Evolutionary conservation across 371 early-diverging fungal species (phyloP).

Genomic region (Apophysomyces variabilis): DNA sequence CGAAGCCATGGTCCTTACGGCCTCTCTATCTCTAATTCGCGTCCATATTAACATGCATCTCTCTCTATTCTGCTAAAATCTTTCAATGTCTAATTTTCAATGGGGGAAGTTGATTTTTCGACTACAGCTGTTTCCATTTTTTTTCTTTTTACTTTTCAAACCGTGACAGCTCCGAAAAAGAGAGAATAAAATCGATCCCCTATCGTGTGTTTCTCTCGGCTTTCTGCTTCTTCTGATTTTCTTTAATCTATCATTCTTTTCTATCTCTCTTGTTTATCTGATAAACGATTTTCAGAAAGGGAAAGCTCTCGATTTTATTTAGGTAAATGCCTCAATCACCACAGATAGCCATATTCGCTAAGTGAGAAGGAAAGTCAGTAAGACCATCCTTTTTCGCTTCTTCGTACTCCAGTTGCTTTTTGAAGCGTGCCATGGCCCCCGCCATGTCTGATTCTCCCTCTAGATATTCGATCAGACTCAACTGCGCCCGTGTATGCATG

Average conservation of each 20-base stretch:
- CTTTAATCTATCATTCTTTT: no score
- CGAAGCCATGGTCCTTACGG: neutral
- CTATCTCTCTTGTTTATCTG: no score
- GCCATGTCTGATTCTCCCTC: slow-evolving; percentile 44
- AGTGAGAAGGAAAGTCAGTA: neutral
- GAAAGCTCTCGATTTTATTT: no score
- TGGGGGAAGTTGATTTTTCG: neutral
- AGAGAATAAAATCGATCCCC: neutral
- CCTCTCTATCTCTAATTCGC: neutral
- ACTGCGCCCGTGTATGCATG: slow-evolving; percentile 42
- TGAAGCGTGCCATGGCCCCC: slow-evolving; percentile 40
- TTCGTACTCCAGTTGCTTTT: slow-evolving; percentile 37
- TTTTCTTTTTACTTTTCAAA: neutral
- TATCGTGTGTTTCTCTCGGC: neutral
- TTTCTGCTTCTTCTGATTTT: slow-evolving; percentile 10
- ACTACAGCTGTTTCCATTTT: neutral
- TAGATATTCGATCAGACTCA: slow-evolving; percentile 42
- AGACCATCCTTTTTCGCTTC: slow-evolving; percentile 14
- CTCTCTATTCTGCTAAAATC: neutral
- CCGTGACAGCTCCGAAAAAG: neutral
- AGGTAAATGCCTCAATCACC: neutral
- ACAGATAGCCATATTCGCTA: neutral
- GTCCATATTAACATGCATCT: neutral
- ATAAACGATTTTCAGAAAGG: no score
- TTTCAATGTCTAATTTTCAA: neutral